A percentile compares a stretch with the other conserved stretches of the same genome.
Conservation (phyloP, 2,329 filamentous ascomycete species). For the Trichoderma polysporum region DNA sequence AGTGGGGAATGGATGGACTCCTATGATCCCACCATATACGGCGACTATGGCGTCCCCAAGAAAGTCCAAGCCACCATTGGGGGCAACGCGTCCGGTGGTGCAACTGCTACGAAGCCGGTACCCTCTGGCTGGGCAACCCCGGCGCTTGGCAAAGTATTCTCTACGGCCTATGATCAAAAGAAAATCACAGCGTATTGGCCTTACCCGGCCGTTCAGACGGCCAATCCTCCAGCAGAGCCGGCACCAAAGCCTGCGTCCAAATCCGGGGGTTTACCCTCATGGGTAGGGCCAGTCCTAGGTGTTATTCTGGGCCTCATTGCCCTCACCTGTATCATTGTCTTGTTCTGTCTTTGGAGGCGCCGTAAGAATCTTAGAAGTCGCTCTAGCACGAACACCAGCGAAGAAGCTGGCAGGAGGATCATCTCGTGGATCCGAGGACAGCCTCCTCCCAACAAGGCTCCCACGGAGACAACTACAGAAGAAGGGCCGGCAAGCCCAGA, state of each 20-base stretch:
- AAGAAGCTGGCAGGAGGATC: conserved; percentile 50
- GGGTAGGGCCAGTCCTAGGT: conserved; percentile 61
- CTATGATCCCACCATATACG: conserved; percentile 65
- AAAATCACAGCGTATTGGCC: conserved; percentile 63
- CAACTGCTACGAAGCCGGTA: conserved; percentile 65
- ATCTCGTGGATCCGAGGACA: conserved; percentile 54
- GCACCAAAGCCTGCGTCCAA: conserved; percentile 22
- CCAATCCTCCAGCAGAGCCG: conserved; percentile 21
- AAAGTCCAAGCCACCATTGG: conserved; percentile 66
- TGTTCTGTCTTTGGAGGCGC: conserved; percentile 53
- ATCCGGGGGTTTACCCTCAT: conserved; percentile 47
- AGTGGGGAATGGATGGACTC: conserved; percentile 65
- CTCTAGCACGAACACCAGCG: conserved; percentile 42
- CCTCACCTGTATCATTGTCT: conserved; percentile 51
- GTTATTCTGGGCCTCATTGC: conserved; percentile 60
- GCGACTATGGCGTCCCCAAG: conserved; percentile 68
- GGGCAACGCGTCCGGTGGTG: conserved; percentile 63
- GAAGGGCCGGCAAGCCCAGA: conserved; percentile 43
- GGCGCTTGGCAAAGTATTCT: conserved; percentile 54
- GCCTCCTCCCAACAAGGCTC: conserved; percentile 42
- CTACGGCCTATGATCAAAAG: conserved; percentile 51
- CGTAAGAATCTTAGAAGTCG: conserved; percentile 41
- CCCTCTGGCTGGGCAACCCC: conserved; percentile 55
- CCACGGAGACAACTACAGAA: conserved; percentile 45
- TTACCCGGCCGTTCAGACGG: conserved; percentile 43